These are phyloP conservation scores for Tylopilus plumbeoviolaceoides DNA, from an alignment of 768 basidiomycete species.

Conservation along the genomic window DNA sequence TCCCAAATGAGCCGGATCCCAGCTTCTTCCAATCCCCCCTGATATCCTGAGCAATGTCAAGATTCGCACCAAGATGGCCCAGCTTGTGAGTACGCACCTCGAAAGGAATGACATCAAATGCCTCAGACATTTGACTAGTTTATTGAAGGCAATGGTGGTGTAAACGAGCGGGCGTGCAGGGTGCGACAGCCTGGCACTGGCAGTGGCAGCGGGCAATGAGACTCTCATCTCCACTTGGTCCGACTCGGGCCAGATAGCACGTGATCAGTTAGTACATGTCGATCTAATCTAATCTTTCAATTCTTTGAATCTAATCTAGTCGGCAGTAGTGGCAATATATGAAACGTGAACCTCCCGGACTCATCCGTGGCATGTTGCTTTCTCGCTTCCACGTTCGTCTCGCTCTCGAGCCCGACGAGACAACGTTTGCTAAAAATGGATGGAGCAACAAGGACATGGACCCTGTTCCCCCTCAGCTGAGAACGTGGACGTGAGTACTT, in stretches of 20 bases:
- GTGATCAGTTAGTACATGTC: constrained; percentile 10
- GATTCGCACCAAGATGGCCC: background rate
- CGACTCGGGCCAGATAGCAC: constrained; percentile 17
- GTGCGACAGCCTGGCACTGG: background rate
- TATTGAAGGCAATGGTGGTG: background rate
- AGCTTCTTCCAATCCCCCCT: constrained; percentile 85
- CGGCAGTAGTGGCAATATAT: background rate
- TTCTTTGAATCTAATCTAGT: too few relatives aligned
- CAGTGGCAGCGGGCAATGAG: background rate
- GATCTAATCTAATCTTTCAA: background rate
- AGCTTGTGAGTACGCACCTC: constrained; percentile 45
- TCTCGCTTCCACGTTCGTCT: constrained; percentile 26
- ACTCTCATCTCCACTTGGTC: constrained; percentile 10
- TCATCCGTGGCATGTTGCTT: background rate
- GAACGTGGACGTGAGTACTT: constrained; percentile 56
- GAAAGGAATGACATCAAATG: constrained; percentile 86
- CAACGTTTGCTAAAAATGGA: constrained; percentile 48
- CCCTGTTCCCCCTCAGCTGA: constrained; percentile 54
- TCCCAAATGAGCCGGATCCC: constrained; percentile 90
- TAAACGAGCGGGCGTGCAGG: background rate
- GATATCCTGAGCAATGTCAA: constrained; percentile 57
- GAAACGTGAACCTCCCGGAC: background rate
- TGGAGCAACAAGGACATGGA: constrained; percentile 80
- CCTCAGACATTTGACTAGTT: constrained; percentile 45
- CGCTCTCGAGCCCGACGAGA: constrained; percentile 47